Evolutionary conservation across 208 protist species (phyloP).

Genomic region (Acanthamoeba lenticulata): DNA sequence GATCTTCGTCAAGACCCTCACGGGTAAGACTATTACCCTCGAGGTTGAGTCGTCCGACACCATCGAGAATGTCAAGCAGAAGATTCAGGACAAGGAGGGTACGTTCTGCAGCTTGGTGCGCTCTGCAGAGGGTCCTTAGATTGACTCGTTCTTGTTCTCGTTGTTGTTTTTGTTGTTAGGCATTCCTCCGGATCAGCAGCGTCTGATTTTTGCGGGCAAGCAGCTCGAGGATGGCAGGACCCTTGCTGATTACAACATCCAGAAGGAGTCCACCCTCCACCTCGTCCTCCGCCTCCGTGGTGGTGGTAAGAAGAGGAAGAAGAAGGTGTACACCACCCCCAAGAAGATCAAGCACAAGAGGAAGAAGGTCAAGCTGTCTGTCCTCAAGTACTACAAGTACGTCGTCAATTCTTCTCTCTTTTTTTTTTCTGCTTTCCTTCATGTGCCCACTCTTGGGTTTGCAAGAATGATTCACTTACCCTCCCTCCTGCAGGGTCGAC

Average conservation of each 20-base stretch:
- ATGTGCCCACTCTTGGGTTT: no score
- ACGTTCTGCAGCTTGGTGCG: neutral
- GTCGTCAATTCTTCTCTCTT: neutral
- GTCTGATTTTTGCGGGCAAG: slow-evolving; percentile 95
- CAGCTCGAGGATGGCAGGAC: slow-evolving; percentile 98
- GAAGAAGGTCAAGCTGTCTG: slow-evolving; percentile 99
- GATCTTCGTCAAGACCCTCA: slow-evolving; percentile 97
- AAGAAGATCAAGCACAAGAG: slow-evolving; percentile 98
- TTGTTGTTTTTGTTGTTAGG: slow-evolving; percentile 51
- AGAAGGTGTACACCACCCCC: slow-evolving; percentile 98
- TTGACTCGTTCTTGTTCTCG: neutral
- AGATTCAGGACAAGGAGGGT: slow-evolving; percentile 99
- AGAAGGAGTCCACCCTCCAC: slow-evolving; percentile 99
- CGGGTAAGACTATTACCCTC: slow-evolving; percentile 98
- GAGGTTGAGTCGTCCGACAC: slow-evolving; percentile 97
- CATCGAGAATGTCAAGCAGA: slow-evolving; percentile 98
- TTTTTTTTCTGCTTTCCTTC: no score
- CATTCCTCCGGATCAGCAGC: slow-evolving; percentile 94
- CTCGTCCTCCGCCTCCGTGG: slow-evolving; percentile 97
- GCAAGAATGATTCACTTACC: no score
- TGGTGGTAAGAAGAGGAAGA: slow-evolving; percentile 99
- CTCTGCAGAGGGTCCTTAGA: no score
- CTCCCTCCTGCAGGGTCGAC: slow-evolving; percentile 92
- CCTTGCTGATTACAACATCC: slow-evolving; percentile 99
- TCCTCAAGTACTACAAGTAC: slow-evolving; percentile 99